Evolutionary conservation across 306 rosid species (phyloP).

Genomic region (Glycine tomentella): DNA sequence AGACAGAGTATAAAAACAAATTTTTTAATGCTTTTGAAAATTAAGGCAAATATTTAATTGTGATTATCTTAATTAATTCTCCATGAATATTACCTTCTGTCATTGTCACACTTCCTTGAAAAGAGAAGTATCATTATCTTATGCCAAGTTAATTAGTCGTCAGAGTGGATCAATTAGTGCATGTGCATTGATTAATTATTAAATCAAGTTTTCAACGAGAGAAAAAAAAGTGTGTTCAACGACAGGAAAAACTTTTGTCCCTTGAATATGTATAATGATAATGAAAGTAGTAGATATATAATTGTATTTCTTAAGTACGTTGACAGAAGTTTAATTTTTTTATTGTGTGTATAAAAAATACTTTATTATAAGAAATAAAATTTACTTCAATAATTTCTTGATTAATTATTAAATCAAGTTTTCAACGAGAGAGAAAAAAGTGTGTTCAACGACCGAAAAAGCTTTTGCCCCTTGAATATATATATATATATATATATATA

Average conservation of each 20-base stretch:
- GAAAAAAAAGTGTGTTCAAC: conserved; percentile 20
- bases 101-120: conserved; percentile 18
- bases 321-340: too few species aligned
- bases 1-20: background rate
- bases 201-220: conserved; percentile 10
- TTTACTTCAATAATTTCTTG: background rate
- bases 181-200: conserved; percentile 19
- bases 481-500: too few species aligned
- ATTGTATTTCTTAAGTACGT: too few species aligned
- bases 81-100: background rate
- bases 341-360: too few species aligned
- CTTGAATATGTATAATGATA: background rate
- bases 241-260: conserved; percentile 10
- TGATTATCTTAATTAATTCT: conserved; percentile 1
- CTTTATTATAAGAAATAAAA: too few species aligned
- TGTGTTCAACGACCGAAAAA: too few species aligned
- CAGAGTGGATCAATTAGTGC: conserved; percentile 25
- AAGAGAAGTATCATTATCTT: conserved; percentile 37
- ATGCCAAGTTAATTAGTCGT: conserved; percentile 25
- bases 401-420: conserved; percentile 21
- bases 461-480: too few species aligned
- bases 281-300: too few species aligned
- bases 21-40: background rate
- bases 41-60: conserved; percentile 17
- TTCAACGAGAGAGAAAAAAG: background rate